phyloP scores from a whole-genome alignment of 2,329 filamentous ascomycete species.

The Colletotrichum camelliae region DNA sequence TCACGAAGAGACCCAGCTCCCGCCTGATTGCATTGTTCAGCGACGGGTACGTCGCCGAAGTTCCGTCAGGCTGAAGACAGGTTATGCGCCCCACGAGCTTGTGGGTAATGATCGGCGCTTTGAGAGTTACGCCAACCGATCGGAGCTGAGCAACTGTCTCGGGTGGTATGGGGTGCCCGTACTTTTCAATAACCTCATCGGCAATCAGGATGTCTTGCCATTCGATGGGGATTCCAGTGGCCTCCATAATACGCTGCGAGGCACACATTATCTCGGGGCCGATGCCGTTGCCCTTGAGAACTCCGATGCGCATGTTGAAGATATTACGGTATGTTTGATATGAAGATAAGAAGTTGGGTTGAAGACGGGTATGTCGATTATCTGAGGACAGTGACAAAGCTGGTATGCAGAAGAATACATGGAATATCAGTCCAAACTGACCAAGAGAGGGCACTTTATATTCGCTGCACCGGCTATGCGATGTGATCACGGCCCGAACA shows the following conservation, averaged over 20 bases:
- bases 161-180: background rate
- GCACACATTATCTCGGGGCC: background rate
- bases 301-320: background rate
- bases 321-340: background rate
- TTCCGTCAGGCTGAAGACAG: background rate
- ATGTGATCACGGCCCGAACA: background rate
- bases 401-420: background rate
- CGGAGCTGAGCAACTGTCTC: background rate
- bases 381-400: background rate
- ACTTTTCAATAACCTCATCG: background rate
- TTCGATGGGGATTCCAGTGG: background rate
- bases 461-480: background rate
- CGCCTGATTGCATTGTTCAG: background rate
- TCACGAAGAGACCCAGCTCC: background rate
- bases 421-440: background rate
- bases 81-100: background rate
- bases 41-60: background rate
- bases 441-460: background rate
- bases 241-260: background rate
- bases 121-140: background rate
- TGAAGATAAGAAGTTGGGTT: background rate
- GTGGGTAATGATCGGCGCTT: background rate
- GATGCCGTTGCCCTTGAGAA: background rate
- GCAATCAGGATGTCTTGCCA: background rate
- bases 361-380: accelerated